Evolutionary conservation across 2,329 filamentous ascomycete species (phyloP), one percentile per base, ranked within the genome.

Genomic region (Aspergillus fischeri): DNA sequence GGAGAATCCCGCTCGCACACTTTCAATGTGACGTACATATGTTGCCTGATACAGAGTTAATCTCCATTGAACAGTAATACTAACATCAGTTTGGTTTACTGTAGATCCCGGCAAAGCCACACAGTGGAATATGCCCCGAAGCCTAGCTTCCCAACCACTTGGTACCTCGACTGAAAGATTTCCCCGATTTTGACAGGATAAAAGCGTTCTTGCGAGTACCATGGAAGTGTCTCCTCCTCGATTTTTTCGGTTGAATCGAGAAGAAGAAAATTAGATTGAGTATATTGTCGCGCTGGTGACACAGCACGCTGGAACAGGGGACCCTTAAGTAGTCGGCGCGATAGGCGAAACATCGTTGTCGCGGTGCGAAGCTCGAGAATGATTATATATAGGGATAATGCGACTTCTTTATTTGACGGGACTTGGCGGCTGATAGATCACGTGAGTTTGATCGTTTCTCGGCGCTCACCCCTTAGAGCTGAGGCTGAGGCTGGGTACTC

Each of bases 41-140:
- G 10, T 9, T 32, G 29, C 29, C 29, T 32, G 9, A 9, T 10
- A 32, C 1, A 32, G 9, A 32, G 29, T 32, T 9, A 32, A 9
- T 32, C 3, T 11, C 11, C 29, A 4, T 32, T 11, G 2, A 28
- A 28, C 27, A 8, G 27, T 28, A 28, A 28, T 8, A 28, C 6
- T 4, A 28, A 28, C 7, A 5, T 28, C 29, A 3, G 10, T 9
- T 32, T 32, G 17, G 41, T 47, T 42, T 47, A 63, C 61, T 60
- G 53, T 54, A 60, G 27, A 9, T 62, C 57, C 49, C 61, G 45
- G 17, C 56, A 59, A 1, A 65, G 47, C 56, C 57, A 58, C 1
- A 56, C 49, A 6, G 53, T 59, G 5, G 57, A 59, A 53, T 56
- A 48, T 4, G 28, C 54, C 11, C 57, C 53, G 45, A 28, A 56